Evolutionary conservation across 2,329 filamentous ascomycete species (phyloP), one percentile per base, ranked within the genome.

Genomic region (Colletotrichum higginsianum): DNA sequence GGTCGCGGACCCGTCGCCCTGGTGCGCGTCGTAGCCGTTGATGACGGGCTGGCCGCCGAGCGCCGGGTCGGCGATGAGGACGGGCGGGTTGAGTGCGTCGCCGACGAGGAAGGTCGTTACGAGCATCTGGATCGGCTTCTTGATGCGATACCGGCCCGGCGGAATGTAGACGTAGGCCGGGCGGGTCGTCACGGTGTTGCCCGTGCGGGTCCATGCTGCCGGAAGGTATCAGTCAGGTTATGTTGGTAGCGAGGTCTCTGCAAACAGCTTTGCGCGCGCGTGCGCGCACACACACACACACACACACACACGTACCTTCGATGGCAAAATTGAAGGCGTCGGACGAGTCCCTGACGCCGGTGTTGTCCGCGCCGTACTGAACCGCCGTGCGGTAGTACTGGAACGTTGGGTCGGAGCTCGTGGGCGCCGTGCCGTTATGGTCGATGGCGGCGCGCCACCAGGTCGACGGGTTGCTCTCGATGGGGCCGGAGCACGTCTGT

Each of bases 91-190:
- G 23, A 75, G 65, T 4, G 79, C 74, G 63, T 80, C 78, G n/a
- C 79, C 79, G 53, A 80, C 73, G 12, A 80, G 71, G 30, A 77
- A 79, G 15, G 79, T 81, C 62, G 74, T 75, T 15, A 80, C 78
- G 26, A 78, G 76, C 57, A 79, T 75, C 71, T 79, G 74, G 61
- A 81, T 75, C 13, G 79, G 75, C 55, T 74, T 75, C 35, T 75
- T 77, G 63, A 80, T 76, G 38, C 77, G 76, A 70, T 81, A 80
- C 15, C 68, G 77, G 52, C 79, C 79, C 11, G 75, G 75, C 2
- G 78, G 77, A n/a, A 81, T 73, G 63, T 80, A 80, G 16, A 80
- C 70, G 58, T 72, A 72, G 42, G 65, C 69, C 38, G 69, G 69
- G n/a, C 65, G 66, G 26, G 63, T 77, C 44, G 76, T 79, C 42